Base-by-base conservation (phyloP, 1,284 basidiomycete species). In the Melampsora larici-populina region DNA sequence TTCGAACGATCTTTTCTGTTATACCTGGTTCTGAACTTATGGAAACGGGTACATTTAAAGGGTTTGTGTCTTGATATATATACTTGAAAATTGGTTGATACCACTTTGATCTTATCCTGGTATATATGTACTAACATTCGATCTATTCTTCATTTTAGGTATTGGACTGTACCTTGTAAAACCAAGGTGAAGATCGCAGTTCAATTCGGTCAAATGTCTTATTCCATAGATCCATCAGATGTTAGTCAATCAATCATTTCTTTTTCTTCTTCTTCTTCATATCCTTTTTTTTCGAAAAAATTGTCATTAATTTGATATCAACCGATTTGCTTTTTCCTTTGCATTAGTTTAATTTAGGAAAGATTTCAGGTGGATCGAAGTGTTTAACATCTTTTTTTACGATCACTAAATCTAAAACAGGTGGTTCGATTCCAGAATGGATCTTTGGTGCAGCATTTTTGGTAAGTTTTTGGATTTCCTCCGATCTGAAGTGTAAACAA, bases 381-480 rank as follows among this genome's bases (percentile, higher is more conserved):
- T 78, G 76, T 36, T 26, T 78, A 40, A 78, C 76, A 24, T 63
- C 76, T 9, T 78, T 78, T 71, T 78, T 78, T 48, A 71, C 68
- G 0, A 78, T 78, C 33, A 26, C 2, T 13, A 78, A 78, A 55
- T 70, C 76, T n/a, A 64, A 40, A 17, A 36, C 67, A 9, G 68
- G 68, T 3, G 43, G 60, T 11, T 64, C 24, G 13, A 58, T 78
- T 55, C 76, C 76, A 1, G 68, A 43, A 78, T 78, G 76, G 76
- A 78, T 78, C 40, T 78, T 78, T 55, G 76, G 76, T 2, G 76
- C 68, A 21, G 76, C 76, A 15, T 78, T 78, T 65, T 58, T 78
- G 43, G 76, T 78, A 65, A 63, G 40, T 31, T n/a, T 33, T 24
- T 66, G 17, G 13, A 13, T 63, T n/a, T n/a, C n/a, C n/a, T n/a